phyloP scores from a whole-genome alignment of 345 rosid genomes.

The Sonneratia alba region DNA sequence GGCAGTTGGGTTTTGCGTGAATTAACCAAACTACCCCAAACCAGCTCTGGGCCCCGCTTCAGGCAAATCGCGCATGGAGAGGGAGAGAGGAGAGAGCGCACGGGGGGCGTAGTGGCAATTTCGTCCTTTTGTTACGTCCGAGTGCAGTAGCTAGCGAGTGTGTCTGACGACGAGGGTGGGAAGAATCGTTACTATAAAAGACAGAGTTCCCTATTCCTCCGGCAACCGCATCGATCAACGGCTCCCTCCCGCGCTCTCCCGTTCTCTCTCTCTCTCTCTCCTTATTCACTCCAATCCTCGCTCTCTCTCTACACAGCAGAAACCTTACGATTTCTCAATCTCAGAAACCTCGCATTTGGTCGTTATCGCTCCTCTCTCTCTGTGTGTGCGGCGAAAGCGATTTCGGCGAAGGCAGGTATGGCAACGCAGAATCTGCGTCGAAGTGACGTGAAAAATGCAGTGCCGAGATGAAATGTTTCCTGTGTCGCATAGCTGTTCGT shows the following conservation, averaged over 20 bases:
- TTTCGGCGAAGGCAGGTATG: background rate
- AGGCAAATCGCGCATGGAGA: too few relatives aligned
- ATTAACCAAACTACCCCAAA: too few relatives aligned
- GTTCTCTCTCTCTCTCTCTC: background rate
- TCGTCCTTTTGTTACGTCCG: background rate
- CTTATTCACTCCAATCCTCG: background rate
- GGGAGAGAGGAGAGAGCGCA: background rate
- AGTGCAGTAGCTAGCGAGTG: background rate
- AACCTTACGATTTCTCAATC: background rate
- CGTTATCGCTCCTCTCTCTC: conserved; percentile 1
- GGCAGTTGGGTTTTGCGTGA: too few relatives aligned
- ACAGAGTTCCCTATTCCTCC: background rate
- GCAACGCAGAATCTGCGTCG: background rate
- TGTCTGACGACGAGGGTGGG: background rate
- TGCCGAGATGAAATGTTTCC: background rate
- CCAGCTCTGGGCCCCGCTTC: too few relatives aligned
- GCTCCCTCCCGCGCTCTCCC: background rate
- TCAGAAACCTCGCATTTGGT: background rate
- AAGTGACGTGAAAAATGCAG: background rate
- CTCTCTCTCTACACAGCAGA: background rate
- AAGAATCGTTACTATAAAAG: background rate
- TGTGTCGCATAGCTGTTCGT: background rate
- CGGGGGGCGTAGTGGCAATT: background rate
- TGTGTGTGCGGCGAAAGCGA: background rate
- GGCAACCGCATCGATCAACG: conserved; percentile 8